Evolutionary conservation across 441 rosid species (phyloP).

Genomic region (Pelargonium citronellum): DNA sequence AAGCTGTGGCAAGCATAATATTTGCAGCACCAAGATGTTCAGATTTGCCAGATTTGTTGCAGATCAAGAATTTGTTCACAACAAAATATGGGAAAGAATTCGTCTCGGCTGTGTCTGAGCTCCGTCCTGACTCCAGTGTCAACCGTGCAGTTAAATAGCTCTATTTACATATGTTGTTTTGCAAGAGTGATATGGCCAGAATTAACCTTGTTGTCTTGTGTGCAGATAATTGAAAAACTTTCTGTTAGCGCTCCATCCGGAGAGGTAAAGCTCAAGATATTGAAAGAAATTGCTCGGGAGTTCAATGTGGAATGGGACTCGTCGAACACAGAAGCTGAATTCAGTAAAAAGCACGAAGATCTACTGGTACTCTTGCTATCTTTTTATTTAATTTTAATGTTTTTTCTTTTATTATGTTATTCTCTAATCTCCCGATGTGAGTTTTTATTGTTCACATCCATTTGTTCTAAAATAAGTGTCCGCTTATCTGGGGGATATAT

Average conservation of each 20-base stretch:
- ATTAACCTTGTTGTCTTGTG: slow-evolving; percentile 9
- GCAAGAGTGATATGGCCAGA: neutral
- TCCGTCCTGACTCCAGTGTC: slow-evolving; percentile 85
- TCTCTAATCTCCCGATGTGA: too few species aligned
- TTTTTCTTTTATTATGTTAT: neutral
- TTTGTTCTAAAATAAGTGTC: too few species aligned
- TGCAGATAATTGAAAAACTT: slow-evolving; percentile 78
- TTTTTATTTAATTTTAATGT: slow-evolving; percentile 14
- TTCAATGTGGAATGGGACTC: slow-evolving; percentile 72
- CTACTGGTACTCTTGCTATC: slow-evolving; percentile 50
- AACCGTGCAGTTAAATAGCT: slow-evolving; percentile 73
- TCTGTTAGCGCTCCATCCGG: slow-evolving; percentile 66
- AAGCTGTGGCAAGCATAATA: slow-evolving; percentile 82
- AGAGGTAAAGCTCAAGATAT: slow-evolving; percentile 59
- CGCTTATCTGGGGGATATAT: too few species aligned
- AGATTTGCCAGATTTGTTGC: slow-evolving; percentile 81
- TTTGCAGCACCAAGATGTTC: slow-evolving; percentile 95
- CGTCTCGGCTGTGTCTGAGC: slow-evolving; percentile 66
- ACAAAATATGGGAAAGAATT: slow-evolving; percentile 71
- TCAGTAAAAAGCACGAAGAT: slow-evolving; percentile 79
- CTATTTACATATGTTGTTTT: slow-evolving; percentile 10
- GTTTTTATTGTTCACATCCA: too few species aligned
- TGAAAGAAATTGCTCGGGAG: slow-evolving; percentile 79
- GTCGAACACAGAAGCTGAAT: slow-evolving; percentile 72
- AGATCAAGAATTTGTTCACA: slow-evolving; percentile 62